Percentiles rank a stretch among this genome's conserved stretches.
Evolutionary conservation across 345 rosid species (phyloP).

Genomic region (Pseudoturritis turrita): DNA sequence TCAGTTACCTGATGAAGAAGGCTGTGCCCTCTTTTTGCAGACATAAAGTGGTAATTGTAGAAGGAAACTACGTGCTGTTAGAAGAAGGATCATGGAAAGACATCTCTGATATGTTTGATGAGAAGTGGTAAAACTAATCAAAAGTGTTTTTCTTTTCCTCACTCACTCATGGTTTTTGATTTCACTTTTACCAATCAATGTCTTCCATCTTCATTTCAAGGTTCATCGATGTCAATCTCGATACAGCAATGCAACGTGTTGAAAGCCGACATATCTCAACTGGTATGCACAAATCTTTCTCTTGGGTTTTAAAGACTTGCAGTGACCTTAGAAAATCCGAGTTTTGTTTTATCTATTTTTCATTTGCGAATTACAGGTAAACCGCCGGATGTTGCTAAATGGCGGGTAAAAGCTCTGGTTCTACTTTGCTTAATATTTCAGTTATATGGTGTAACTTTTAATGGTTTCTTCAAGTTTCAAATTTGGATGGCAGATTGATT

Average conservation of each 20-base stretch:
- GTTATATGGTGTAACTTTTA: not conserved
- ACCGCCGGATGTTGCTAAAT: slow-evolving; percentile 65
- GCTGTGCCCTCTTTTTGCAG: slow-evolving; percentile 36
- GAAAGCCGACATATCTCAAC: slow-evolving; percentile 69
- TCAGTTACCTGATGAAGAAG: not conserved
- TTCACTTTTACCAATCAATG: not conserved
- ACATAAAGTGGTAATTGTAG: slow-evolving; percentile 82
- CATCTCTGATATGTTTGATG: slow-evolving; percentile 64
- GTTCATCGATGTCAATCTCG: slow-evolving; percentile 79
- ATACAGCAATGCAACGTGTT: slow-evolving; percentile 74
- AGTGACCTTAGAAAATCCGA: not conserved
- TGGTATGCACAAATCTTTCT: slow-evolving; percentile 30
- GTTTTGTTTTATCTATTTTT: not conserved
- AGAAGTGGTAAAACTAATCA: slow-evolving; percentile 65
- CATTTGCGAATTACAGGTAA: slow-evolving; percentile 47
- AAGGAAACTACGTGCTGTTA: slow-evolving; percentile 76
- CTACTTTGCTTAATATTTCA: not conserved
- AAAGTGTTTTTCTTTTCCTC: not conserved
- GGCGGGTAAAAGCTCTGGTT: slow-evolving; percentile 52
- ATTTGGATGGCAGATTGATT: slow-evolving; percentile 55
- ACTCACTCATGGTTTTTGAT: not conserved
- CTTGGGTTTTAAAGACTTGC: not conserved
- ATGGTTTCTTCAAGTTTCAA: not conserved
- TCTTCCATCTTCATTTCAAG: slow-evolving; percentile 32
- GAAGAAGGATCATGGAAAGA: slow-evolving; percentile 79